Percentiles rank a stretch among this genome's conserved stretches.
Conservation (phyloP, 371 early-diverging fungal species). For the Circinella minor region DNA sequence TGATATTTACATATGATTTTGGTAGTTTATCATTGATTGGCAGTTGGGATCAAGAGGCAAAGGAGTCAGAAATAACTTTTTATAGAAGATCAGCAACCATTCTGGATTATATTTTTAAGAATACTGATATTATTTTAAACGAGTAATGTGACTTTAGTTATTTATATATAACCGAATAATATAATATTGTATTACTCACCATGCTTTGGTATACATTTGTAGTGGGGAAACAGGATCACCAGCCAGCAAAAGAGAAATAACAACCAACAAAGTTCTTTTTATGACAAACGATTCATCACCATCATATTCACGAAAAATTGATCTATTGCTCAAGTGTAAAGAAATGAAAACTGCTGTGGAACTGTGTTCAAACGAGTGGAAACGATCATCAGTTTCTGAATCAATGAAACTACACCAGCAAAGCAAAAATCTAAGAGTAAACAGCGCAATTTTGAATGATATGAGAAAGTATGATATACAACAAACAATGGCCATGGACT, state of each 20-base stretch:
- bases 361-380: neutral
- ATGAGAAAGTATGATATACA: neutral
- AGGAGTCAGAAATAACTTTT: no score
- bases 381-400: neutral
- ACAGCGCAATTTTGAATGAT: neutral
- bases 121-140: no score
- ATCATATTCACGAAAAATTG: neutral
- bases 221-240: neutral
- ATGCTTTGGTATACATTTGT: neutral
- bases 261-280: neutral
- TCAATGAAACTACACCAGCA: neutral
- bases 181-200: no score
- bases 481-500: neutral
- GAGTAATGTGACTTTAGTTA: no score
- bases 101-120: no score
- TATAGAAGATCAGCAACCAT: no score
- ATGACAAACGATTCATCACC: neutral
- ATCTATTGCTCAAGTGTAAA: constrained; percentile 1
- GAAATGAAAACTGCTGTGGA: neutral
- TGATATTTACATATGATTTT: no score
- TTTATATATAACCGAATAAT: no score
- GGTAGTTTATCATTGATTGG: no score
- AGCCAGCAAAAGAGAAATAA: neutral
- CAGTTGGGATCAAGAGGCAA: no score
- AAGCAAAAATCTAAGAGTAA: neutral